A percentile compares a stretch with the other conserved stretches of the same genome.
phyloP scores from a whole-genome alignment of 2,329 filamentous ascomycete species.

The Phialophora verrucosa region DNA sequence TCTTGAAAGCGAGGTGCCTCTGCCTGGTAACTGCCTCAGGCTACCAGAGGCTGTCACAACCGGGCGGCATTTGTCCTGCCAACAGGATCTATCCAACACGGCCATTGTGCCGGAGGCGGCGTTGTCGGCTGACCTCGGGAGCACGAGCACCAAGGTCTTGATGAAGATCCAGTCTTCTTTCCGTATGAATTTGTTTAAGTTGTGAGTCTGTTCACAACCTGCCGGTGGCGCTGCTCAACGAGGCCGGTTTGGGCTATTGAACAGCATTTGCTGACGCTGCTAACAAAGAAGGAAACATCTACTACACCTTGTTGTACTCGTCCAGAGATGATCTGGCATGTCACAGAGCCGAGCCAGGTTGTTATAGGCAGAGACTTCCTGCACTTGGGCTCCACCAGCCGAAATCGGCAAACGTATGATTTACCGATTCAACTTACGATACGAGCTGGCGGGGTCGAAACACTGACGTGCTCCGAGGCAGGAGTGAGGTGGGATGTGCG shows the following conservation, averaged over 20 bases:
- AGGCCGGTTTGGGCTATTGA: background rate
- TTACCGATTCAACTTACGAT: background rate
- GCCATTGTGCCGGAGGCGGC: background rate
- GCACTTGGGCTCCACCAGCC: background rate
- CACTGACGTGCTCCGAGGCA: constrained; percentile 3
- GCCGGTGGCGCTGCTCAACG: background rate
- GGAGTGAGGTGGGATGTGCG: constrained; percentile 5
- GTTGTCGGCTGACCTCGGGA: background rate
- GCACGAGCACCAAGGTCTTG: background rate
- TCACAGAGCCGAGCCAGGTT: background rate
- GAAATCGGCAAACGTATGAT: background rate
- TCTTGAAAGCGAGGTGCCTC: background rate
- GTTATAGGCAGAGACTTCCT: background rate
- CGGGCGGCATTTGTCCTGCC: background rate
- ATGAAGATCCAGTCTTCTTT: background rate
- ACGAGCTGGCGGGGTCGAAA: constrained; percentile 5
- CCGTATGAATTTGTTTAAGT: background rate
- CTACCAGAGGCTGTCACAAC: background rate
- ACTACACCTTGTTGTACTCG: background rate
- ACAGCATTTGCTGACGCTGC: background rate
- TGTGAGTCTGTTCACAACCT: background rate
- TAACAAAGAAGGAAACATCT: background rate
- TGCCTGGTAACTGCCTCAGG: background rate
- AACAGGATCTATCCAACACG: background rate
- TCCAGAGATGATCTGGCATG: background rate